A percentile compares a stretch with the other conserved stretches of the same genome.
Evolutionary conservation across 495 filamentous ascomycete species (phyloP).

Genomic region (Sphaerosporella brunnea): DNA sequence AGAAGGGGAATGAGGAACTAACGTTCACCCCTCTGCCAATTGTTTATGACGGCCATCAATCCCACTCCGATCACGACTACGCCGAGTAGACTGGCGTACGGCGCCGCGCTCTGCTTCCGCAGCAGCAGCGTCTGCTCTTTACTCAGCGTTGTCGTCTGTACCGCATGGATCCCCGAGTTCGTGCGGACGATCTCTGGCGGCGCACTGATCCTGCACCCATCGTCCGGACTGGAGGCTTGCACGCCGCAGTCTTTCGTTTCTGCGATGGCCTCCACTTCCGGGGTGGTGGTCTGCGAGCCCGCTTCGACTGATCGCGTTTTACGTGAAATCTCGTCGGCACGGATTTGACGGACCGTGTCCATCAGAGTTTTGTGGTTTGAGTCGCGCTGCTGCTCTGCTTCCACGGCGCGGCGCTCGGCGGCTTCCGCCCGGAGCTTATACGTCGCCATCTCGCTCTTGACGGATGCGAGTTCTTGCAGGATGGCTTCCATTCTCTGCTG

Average conservation of each 20-base stretch:
- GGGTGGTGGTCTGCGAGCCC: constrained; percentile 29
- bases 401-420: constrained; percentile 52
- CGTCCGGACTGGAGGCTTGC: constrained; percentile 13
- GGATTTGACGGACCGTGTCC: constrained; percentile 75
- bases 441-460: constrained; percentile 59
- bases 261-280: too few species aligned
- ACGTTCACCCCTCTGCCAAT: constrained; percentile 34
- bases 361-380: constrained; percentile 52
- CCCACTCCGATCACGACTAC: constrained; percentile 81
- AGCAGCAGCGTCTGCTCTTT: constrained; percentile 12
- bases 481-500: constrained; percentile 63
- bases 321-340: constrained; percentile 41
- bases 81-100: constrained; percentile 72
- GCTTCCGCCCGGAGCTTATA: constrained; percentile 61
- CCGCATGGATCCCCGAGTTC: neutral
- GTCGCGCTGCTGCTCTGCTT: constrained; percentile 46
- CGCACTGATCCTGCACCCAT: constrained; percentile 16
- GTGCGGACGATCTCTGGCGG: constrained; percentile 2
- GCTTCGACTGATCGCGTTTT: constrained; percentile 13
- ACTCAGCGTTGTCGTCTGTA: constrained; percentile 5
- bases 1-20: constrained; percentile 6
- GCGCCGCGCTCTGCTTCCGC: constrained; percentile 35
- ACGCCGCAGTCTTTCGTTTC: constrained; percentile 17
- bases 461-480: constrained; percentile 63
- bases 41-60: constrained; percentile 88